Conservation (phyloP, 106 monocot genomes). For the Triglochin maritima region DNA sequence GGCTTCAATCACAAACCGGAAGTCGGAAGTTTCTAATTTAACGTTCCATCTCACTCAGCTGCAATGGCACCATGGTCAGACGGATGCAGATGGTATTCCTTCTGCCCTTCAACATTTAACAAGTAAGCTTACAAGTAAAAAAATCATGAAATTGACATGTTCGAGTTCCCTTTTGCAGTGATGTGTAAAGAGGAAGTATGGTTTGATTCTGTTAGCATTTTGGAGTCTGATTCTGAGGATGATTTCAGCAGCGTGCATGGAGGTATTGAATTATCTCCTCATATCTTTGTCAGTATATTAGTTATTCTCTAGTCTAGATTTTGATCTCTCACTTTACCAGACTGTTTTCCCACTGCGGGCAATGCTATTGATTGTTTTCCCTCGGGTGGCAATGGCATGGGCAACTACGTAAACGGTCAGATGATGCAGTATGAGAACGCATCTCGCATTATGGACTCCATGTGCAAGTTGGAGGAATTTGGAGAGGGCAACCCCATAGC, state of each 20-base stretch:
- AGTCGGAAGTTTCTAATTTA: conserved; percentile 41
- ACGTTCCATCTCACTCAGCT: conserved; percentile 53
- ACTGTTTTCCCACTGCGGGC: conserved; percentile 35
- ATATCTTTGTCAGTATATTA: background rate
- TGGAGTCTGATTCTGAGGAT: conserved; percentile 73
- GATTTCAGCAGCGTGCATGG: conserved; percentile 70
- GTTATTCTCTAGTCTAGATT: background rate
- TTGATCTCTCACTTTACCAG: conserved; percentile 8
- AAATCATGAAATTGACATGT: background rate
- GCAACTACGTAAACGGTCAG: conserved; percentile 10
- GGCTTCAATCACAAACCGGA: conserved; percentile 13
- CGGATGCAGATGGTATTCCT: conserved; percentile 34
- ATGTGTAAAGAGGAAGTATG: conserved; percentile 60
- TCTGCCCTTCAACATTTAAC: background rate
- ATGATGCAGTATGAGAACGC: conserved; percentile 36
- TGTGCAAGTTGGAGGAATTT: conserved; percentile 41
- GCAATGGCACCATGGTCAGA: conserved; percentile 53
- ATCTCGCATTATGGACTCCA: conserved; percentile 32
- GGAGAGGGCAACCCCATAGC: conserved; percentile 15
- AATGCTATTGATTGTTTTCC: conserved; percentile 47
- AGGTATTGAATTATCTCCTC: conserved; percentile 22
- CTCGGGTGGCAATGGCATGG: conserved; percentile 18
- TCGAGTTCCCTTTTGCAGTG: conserved; percentile 14
- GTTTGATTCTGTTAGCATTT: conserved; percentile 69
- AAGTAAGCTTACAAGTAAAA: background rate